Conservation (phyloP, 108 stramenopile species). For the Skeletonema menzelii region DNA sequence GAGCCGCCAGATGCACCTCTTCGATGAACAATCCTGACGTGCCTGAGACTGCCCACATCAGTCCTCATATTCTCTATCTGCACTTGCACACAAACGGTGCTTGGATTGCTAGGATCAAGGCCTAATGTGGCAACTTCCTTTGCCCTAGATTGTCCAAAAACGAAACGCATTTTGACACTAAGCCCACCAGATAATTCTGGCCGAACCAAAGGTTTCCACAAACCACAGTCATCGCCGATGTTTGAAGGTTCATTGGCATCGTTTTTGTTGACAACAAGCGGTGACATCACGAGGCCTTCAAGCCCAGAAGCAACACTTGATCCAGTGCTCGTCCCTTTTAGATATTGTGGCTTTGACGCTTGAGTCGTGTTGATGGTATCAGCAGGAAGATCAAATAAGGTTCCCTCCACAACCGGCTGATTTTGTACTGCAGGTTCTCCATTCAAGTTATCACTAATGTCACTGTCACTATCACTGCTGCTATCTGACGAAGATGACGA, state of each 20-base stretch:
- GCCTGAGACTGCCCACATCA: conserved; percentile 55
- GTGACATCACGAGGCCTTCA: conserved; percentile 80
- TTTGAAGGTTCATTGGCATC: conserved; percentile 15
- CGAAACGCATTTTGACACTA: conserved; percentile 58
- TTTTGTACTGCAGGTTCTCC: background rate
- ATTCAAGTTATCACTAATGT: conserved; percentile 21
- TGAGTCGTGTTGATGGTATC: background rate
- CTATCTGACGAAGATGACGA: conserved; percentile 37
- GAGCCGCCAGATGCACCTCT: conserved; percentile 37
- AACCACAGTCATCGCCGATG: conserved; percentile 47
- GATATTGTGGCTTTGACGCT: conserved; percentile 11
- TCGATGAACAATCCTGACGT: conserved; percentile 68
- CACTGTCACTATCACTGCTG: conserved; percentile 46
- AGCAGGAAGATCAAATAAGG: conserved; percentile 23
- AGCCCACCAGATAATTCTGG: conserved; percentile 75
- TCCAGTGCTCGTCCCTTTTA: conserved; percentile 8
- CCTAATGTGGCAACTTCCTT: conserved; percentile 57
- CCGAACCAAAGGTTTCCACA: conserved; percentile 72
- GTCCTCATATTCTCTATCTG: conserved; percentile 73
- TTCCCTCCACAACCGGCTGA: conserved; percentile 21
- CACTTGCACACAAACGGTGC: conserved; percentile 66
- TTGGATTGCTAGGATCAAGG: conserved; percentile 53
- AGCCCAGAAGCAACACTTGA: conserved; percentile 53
- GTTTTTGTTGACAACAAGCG: conserved; percentile 57
- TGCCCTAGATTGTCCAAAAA: conserved; percentile 55